These are phyloP conservation scores for Colletotrichum agaves DNA, from an alignment of 2,329 filamentous ascomycete genomes.

Conservation along the genomic window DNA sequence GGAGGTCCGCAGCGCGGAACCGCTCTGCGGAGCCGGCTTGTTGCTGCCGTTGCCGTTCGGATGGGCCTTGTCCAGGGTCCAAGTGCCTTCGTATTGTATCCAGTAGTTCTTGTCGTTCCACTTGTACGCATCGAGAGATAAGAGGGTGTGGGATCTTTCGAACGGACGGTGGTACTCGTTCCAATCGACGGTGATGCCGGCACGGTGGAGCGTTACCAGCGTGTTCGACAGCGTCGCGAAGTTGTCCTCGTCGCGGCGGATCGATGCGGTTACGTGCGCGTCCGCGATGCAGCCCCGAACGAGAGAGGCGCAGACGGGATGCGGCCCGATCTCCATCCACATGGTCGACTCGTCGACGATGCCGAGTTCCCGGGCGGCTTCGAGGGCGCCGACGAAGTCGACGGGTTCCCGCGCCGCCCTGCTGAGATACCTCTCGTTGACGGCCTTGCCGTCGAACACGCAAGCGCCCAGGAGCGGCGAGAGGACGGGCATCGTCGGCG, in stretches of 20 bases:
- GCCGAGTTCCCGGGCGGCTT: slow-evolving; percentile 61
- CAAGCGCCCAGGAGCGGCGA: slow-evolving; percentile 72
- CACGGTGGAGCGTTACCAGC: slow-evolving; percentile 66
- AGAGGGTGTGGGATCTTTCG: slow-evolving; percentile 64
- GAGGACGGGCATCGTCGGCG: slow-evolving; percentile 68
- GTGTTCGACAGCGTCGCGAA: slow-evolving; percentile 72
- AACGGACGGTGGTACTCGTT: slow-evolving; percentile 74
- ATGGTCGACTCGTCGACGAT: slow-evolving; percentile 70
- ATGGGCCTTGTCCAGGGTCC: slow-evolving; percentile 52
- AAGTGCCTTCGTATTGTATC: slow-evolving; percentile 62
- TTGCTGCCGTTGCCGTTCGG: slow-evolving; percentile 59
- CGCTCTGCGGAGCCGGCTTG: slow-evolving; percentile 39
- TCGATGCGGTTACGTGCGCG: slow-evolving; percentile 72
- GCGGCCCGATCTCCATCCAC: slow-evolving; percentile 77
- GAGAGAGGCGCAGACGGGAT: slow-evolving; percentile 67
- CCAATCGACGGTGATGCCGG: slow-evolving; percentile 71
- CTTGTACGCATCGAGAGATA: slow-evolving; percentile 74
- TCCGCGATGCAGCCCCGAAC: slow-evolving; percentile 71
- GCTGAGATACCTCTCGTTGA: slow-evolving; percentile 68
- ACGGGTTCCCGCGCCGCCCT: slow-evolving; percentile 72
- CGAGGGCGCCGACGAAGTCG: slow-evolving; percentile 70
- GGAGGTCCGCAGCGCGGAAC: slow-evolving; percentile 45
- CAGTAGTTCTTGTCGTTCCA: slow-evolving; percentile 80
- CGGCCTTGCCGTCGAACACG: slow-evolving; percentile 55
- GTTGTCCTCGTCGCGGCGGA: slow-evolving; percentile 70